These are phyloP conservation scores for Stentor roeselii DNA, from an alignment of 73 alveolate species.

Conservation along the genomic window DNA sequence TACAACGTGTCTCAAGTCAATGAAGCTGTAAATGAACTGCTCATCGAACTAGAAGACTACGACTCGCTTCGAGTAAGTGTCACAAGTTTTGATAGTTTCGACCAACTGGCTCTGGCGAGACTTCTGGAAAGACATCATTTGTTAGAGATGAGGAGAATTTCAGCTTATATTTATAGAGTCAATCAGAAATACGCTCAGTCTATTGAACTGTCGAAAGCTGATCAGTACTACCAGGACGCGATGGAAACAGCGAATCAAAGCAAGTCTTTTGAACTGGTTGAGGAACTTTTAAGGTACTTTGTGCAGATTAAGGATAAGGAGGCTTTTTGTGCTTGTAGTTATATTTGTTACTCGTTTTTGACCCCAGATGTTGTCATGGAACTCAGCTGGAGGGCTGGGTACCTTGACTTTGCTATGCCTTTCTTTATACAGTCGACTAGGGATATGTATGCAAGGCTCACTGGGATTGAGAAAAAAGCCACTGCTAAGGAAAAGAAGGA, in stretches of 20 bases:
- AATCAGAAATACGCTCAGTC: slow-evolving; percentile 84
- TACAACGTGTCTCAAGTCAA: slow-evolving; percentile 92
- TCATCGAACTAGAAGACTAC: slow-evolving; percentile 94
- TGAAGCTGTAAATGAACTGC: slow-evolving; percentile 95
- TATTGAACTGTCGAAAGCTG: slow-evolving; percentile 89
- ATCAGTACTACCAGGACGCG: slow-evolving; percentile 90
- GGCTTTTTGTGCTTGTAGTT: slow-evolving; percentile 90
- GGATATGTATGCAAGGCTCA: slow-evolving; percentile 90
- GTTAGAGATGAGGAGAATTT: slow-evolving; percentile 95
- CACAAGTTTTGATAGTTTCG: slow-evolving; percentile 88
- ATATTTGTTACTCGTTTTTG: slow-evolving; percentile 96
- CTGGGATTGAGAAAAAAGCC: slow-evolving; percentile 84
- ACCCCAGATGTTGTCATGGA: slow-evolving; percentile 98
- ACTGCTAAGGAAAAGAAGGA: slow-evolving; percentile 92
- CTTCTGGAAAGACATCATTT: slow-evolving; percentile 88
- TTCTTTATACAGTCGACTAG: slow-evolving; percentile 94
- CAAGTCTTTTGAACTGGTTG: slow-evolving; percentile 82
- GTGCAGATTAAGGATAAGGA: slow-evolving; percentile 92
- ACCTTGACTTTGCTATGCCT: slow-evolving; percentile 95
- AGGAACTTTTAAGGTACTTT: slow-evolving; percentile 90
- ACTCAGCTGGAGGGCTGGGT: slow-evolving; percentile 95
- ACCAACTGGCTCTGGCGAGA: slow-evolving; percentile 84
- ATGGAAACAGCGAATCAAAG: slow-evolving; percentile 96
- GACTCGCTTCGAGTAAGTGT: slow-evolving; percentile 87
- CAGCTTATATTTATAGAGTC: slow-evolving; percentile 94